Percentiles rank a stretch among this genome's conserved stretches.
Evolutionary conservation across 495 filamentous ascomycete species (phyloP).

Genomic region (Podospora sp.): DNA sequence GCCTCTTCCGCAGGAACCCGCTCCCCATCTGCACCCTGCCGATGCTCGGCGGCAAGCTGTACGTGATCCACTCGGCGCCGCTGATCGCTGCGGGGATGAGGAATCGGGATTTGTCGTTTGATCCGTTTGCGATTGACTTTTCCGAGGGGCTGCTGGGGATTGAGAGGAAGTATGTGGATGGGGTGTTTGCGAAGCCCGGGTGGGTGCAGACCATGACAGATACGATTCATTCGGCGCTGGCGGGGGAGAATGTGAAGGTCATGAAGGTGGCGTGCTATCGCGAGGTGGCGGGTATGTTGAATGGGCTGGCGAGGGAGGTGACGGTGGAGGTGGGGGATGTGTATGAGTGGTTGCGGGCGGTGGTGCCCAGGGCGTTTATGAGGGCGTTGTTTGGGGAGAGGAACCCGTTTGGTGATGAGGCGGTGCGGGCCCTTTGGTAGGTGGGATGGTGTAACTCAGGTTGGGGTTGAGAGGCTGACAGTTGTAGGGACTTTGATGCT

Average conservation of each 20-base stretch:
- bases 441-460: conserved; percentile 10
- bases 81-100: conserved; percentile 24
- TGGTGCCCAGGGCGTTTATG: conserved; percentile 40
- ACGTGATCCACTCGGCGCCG: conserved; percentile 24
- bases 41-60: conserved; percentile 27
- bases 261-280: conserved; percentile 4
- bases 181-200: conserved; percentile 3
- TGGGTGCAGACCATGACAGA: conserved; percentile 1
- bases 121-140: conserved; percentile 20
- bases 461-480: conserved; percentile 15
- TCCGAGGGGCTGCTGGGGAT: conserved; percentile 4
- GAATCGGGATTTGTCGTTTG: conserved; percentile 19
- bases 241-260: background rate
- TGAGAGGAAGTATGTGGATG: background rate
- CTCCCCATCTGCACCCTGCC: conserved; percentile 46
- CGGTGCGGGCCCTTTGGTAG: conserved; percentile 29
- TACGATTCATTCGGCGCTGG: background rate
- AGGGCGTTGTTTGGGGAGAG: conserved; percentile 42
- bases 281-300: background rate
- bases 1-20: conserved; percentile 20
- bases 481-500: conserved; percentile 42
- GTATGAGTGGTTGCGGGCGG: conserved; percentile 40
- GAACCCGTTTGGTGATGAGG: conserved; percentile 38
- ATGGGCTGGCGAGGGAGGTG: background rate
- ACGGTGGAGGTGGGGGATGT: conserved; percentile 20